Base-by-base conservation (phyloP, 345 rosid species). In the Gossypium australe region DNA sequence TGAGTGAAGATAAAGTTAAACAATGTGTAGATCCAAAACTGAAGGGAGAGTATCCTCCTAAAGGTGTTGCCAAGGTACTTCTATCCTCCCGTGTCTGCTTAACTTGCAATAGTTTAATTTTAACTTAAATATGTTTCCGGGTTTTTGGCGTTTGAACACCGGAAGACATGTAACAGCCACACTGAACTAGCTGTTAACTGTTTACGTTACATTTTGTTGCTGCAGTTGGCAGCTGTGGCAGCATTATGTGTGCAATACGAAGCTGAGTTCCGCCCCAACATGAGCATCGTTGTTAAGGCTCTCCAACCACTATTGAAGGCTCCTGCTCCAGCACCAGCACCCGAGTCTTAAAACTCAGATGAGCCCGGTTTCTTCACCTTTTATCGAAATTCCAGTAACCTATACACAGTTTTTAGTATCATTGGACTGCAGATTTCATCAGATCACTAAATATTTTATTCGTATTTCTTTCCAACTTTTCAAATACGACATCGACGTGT, bases 11-110 rank as follows among this genome's bases (percentile, higher is more conserved):
- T 89, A 94, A 94, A 77, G 99, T 94, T 61, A 94, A 92, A 67
- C 98, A 94, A 77, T 94, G 98, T 80, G 97, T 94, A 47, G 98
- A 94, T 88, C 98, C 97, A 72, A 94, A 92, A 86, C 89, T 92
- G 74, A 89, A 89, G 81, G 97, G 97, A 75, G 98, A 91, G 67
- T 92, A 91, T 78, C 98, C 99, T 64, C 92, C 97, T 11, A 94
- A 92, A 82, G 99, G 94, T 81, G 89, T 94, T 77, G 99, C 99
- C 58, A 94, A 94, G 98, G 97, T 87, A 76, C 61, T 22, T 57
- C 63, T 59, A 11, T 25, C 60, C 17, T 79, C 38, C 76, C 22
- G 17, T 69, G 20, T 27, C 58, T 43, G 56, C 64, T 47, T 58
- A 64, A 49, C 10, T 10, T 22, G 56, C 12, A 24, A 20, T 8